A percentile compares a stretch with the other conserved stretches of the same genome.
Evolutionary conservation across 169 alveolate genomes (phyloP).

Genomic region (Hammondia hammondi): DNA sequence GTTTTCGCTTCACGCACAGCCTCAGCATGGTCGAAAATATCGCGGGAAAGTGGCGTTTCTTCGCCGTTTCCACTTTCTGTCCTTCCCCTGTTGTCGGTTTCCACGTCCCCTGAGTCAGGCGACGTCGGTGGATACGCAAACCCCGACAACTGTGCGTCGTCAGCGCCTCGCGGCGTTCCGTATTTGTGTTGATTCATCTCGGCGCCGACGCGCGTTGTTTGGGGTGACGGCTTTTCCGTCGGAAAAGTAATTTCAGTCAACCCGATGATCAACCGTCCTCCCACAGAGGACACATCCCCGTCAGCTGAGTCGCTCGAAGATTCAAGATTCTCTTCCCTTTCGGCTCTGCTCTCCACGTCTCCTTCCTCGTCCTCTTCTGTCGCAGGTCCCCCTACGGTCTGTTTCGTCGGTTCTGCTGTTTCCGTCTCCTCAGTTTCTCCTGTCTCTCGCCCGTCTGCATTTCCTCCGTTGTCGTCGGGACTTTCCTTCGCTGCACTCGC

Average conservation of each 20-base stretch:
- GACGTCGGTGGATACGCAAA: too few relatives aligned
- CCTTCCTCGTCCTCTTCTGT: not conserved
- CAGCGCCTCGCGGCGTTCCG: too few relatives aligned
- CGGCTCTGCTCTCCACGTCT: not conserved
- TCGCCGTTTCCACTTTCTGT: not conserved
- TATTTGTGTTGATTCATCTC: not conserved
- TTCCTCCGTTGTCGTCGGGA: too few relatives aligned
- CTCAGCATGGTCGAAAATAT: not conserved
- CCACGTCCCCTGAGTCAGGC: too few relatives aligned
- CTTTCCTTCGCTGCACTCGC: too few relatives aligned
- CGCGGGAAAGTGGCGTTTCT: not conserved
- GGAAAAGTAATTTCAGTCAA: constrained; percentile 39
- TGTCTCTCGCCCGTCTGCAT: not conserved
- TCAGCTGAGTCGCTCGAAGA: not conserved
- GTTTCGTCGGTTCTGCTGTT: not conserved
- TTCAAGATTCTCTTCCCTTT: not conserved
- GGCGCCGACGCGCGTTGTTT: not conserved
- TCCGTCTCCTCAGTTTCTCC: not conserved
- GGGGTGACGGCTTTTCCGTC: not conserved
- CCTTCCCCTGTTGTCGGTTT: not conserved
- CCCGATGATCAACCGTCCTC: constrained; percentile 38
- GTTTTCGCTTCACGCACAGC: constrained; percentile 8
- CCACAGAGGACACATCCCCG: not conserved
- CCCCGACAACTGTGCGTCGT: too few relatives aligned
- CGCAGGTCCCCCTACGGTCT: not conserved